Evolutionary conservation across 441 rosid genomes (phyloP), one percentile per base, ranked within the genome.

Genomic region (Syzygium malaccense): DNA sequence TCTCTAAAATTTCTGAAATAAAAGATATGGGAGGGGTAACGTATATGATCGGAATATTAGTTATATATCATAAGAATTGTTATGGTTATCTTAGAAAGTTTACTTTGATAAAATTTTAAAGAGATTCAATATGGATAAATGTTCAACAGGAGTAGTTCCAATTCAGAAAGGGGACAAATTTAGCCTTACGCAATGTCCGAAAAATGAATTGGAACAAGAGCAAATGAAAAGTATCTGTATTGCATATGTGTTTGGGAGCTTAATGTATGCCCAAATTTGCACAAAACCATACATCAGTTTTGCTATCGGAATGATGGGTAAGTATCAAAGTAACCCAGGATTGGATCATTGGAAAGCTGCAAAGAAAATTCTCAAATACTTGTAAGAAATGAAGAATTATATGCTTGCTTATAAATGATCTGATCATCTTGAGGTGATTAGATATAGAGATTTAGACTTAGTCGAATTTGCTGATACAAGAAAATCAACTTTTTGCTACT

Each of bases 381-480:
- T 66, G 45, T 0, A 32, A 66, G 4, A 13, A 32, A 32, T 1
- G 0, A 66, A 66, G 0, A 9, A 32, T 32, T 1, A 2, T 9
- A 32, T 32, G 45, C 14, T 66, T 2, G 19, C 25, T 66, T 32
- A 32, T 18, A 32, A 66, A 66, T 32, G 14, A 18, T 4, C 0
- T 0, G 0, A 66, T 32, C 7, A 4, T 66, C 7, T 18, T 66
- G 13, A 66, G 0, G 0, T 66, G 25, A 32, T 8, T 66, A 8
- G 14, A 8, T 9, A 66, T 32, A 32, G 0, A 32, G 2, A 66
- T 66, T 66, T 0, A 32, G 2, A 66, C 1, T 66, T 8, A 17
- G 78, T 2, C 0, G 0, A 0, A 32, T 66, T 13, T 18, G 7
- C 20, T 0, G 0, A 32, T 66, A 32, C 0, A 66, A 66, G 14